Evolutionary conservation across 495 filamentous ascomycete genomes (phyloP).

Genomic region (Pseudotulostoma volvatum): DNA sequence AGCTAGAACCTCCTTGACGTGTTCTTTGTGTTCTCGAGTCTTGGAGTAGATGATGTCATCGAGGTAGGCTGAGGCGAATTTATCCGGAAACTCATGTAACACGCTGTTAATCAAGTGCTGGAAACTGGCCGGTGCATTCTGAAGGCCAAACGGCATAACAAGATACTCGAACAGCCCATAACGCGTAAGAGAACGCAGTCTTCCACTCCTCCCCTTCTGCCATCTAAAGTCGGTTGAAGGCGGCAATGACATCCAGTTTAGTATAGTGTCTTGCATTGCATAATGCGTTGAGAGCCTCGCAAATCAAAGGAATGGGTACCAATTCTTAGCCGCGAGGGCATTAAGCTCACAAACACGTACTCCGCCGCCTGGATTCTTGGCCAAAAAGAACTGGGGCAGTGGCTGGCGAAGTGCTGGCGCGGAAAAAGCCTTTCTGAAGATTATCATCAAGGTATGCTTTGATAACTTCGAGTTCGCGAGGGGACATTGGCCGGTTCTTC

Average conservation of each 20-base stretch:
- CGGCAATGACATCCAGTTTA: slow-evolving; percentile 5
- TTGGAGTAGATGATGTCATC: slow-evolving; percentile 4
- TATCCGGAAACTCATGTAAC: neutral
- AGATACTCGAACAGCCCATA: slow-evolving; percentile 1
- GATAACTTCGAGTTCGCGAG: neutral
- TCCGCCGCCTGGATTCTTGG: slow-evolving; percentile 1
- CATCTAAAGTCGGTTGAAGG: slow-evolving; percentile 1
- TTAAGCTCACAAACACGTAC: neutral
- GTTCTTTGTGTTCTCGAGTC: too few species aligned
- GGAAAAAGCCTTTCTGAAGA: neutral
- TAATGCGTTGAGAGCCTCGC: neutral
- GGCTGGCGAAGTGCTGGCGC: neutral
- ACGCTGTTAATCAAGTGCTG: slow-evolving; percentile 1
- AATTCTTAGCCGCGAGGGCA: neutral
- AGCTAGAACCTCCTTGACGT: too few species aligned
- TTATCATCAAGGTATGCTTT: neutral
- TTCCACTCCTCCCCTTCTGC: slow-evolving; percentile 1
- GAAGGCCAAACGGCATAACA: neutral
- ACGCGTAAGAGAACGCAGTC: neutral
- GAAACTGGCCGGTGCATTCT: neutral
- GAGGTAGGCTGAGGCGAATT: slow-evolving; percentile 2
- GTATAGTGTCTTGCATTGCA: slow-evolving; percentile 2
- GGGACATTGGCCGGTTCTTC: neutral
- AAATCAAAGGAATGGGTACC: neutral
- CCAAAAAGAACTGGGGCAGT: slow-evolving; percentile 1